These are phyloP conservation scores for Pyrus pyrifolia DNA, from an alignment of 306 rosid genomes.

Conservation along the genomic window DNA sequence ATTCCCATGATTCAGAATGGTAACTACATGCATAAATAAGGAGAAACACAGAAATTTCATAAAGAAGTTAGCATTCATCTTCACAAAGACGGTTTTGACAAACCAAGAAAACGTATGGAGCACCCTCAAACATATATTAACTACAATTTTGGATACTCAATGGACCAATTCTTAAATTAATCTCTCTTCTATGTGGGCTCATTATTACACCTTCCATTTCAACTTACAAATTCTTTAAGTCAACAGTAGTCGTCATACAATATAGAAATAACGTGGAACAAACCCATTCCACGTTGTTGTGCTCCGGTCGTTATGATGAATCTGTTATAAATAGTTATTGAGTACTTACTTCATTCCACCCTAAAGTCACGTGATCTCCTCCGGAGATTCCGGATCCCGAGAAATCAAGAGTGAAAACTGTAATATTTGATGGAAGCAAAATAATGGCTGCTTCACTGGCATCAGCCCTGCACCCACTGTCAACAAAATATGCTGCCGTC, in stretches of 20 bases:
- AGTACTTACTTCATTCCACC: conserved; percentile 90
- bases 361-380: conserved; percentile 91
- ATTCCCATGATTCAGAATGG: conserved; percentile 17
- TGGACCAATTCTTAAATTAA: neutral
- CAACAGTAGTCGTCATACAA: neutral
- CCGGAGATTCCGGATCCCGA: conserved; percentile 97
- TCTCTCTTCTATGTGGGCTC: neutral
- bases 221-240: neutral
- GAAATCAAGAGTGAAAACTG: conserved; percentile 91
- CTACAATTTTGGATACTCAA: neutral
- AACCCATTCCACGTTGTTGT: neutral
- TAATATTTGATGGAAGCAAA: conserved; percentile 89
- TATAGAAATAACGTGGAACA: neutral
- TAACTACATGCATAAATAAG: neutral
- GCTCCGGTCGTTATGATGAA: neutral
- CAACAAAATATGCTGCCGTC: conserved; percentile 25
- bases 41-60: neutral
- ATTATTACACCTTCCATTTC: neutral
- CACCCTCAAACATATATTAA: neutral
- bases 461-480: conserved; percentile 97
- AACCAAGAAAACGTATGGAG: neutral
- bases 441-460: conserved; percentile 93
- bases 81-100: neutral
- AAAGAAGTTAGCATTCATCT: neutral
- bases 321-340: conserved; percentile 9